Conservation (phyloP, 2,329 filamentous ascomycete genomes). For the Fusarium pseudoanthophilum region DNA sequence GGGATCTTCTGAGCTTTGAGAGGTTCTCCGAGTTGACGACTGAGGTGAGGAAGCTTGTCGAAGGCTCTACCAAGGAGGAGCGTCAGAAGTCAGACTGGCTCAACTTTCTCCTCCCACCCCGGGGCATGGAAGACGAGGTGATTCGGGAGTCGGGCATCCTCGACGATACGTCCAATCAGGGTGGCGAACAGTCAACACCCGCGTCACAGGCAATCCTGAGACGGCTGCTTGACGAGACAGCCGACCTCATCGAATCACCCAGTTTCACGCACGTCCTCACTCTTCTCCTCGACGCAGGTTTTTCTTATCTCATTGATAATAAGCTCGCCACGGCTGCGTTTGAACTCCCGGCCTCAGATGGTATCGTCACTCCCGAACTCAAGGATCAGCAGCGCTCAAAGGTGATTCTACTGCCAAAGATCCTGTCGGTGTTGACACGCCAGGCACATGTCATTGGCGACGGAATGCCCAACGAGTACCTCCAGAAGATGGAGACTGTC, state of each 20-base stretch:
- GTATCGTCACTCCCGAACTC: constrained; percentile 60
- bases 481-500: constrained; percentile 79
- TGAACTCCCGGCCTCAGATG: constrained; percentile 59
- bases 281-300: constrained; percentile 86
- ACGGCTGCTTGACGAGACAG: constrained; percentile 91
- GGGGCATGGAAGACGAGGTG: constrained; percentile 82
- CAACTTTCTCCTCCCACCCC: constrained; percentile 81
- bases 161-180: constrained; percentile 56
- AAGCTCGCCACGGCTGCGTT: constrained; percentile 85
- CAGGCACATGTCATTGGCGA: constrained; percentile 92
- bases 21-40: constrained; percentile 82
- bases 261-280: constrained; percentile 88
- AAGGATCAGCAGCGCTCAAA: constrained; percentile 68
- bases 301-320: constrained; percentile 83
- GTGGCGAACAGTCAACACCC: constrained; percentile 50
- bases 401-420: constrained; percentile 78
- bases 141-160: constrained; percentile 86
- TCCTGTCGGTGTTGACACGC: constrained; percentile 87
- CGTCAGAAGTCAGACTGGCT: constrained; percentile 74
- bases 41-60: constrained; percentile 85
- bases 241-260: constrained; percentile 94
- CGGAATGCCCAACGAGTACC: constrained; percentile 76
- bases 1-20: constrained; percentile 86
- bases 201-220: constrained; percentile 72
- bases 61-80: constrained; percentile 66